Evolutionary conservation across 2,329 filamentous ascomycete species (phyloP).

Genomic region (Massarina eburnea): DNA sequence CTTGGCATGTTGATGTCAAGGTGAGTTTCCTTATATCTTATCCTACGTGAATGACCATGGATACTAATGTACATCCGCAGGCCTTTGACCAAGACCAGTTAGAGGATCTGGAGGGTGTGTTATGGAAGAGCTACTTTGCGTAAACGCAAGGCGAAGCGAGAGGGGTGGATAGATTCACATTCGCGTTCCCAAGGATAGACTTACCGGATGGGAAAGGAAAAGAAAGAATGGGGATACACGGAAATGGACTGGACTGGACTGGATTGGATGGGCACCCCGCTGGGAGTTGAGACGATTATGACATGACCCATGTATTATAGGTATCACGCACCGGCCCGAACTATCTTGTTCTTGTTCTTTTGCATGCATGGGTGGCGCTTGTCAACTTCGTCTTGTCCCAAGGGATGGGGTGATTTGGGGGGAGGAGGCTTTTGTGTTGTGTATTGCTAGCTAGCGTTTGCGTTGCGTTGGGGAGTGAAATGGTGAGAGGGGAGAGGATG

Average conservation of each 20-base stretch:
- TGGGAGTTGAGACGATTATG: too few species aligned
- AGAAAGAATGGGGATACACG: neutral
- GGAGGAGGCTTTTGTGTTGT: neutral
- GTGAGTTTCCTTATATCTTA: slow-evolving; percentile 54
- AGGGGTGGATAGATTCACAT: too few species aligned
- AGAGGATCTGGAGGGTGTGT: slow-evolving; percentile 90
- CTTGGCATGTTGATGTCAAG: slow-evolving; percentile 97
- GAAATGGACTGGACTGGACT: neutral
- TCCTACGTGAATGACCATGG: neutral
- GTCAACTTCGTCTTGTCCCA: too few species aligned
- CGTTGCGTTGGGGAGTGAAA: too few species aligned
- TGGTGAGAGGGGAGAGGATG: too few species aligned
- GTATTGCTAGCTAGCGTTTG: too few species aligned
- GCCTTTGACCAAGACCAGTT: slow-evolving; percentile 88
- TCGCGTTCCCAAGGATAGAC: too few species aligned
- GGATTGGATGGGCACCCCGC: too few species aligned
- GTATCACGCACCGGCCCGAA: neutral
- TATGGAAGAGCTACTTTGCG: slow-evolving; percentile 99
- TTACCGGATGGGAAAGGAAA: too few species aligned
- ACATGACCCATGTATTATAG: neutral
- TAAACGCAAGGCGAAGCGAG: slow-evolving; percentile 48
- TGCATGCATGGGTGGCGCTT: neutral
- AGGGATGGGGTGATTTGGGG: neutral
- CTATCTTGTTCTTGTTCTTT: too few species aligned
- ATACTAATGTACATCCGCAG: slow-evolving; percentile 43